Conservation (phyloP, 805 yeast genomes). For the Candida gorgasii region DNA sequence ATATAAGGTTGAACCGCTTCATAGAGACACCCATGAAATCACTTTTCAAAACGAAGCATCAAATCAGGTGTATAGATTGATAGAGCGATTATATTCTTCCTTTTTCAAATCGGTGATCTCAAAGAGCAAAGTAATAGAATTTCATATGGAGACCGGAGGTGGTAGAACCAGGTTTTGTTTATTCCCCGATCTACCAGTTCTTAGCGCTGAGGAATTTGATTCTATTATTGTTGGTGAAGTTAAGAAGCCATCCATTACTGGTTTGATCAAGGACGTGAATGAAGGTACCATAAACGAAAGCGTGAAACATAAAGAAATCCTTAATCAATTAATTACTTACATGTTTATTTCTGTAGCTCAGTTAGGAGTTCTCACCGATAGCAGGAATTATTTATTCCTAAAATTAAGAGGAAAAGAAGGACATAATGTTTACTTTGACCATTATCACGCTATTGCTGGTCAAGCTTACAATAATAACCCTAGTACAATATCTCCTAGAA, state of each 20-base stretch:
- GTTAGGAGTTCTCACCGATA: not conserved
- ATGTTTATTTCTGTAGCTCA: not conserved
- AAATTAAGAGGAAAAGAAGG: not conserved
- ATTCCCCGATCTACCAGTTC: not conserved
- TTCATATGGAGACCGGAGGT: not conserved
- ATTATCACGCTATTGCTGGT: not conserved
- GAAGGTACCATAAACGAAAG: not conserved
- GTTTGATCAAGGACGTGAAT: not conserved
- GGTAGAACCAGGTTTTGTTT: not conserved
- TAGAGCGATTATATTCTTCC: not conserved
- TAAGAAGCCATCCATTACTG: not conserved
- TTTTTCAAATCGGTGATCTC: not conserved
- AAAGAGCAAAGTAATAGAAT: not conserved
- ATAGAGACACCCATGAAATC: not conserved
- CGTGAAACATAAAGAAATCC: not conserved
- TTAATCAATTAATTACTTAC: not conserved
- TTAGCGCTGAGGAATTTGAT: not conserved
- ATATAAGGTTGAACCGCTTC: not conserved
- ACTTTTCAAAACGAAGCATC: not conserved
- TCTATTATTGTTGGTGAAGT: not conserved
- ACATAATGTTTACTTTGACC: not conserved
- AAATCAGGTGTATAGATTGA: not conserved
- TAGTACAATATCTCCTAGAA: not conserved
- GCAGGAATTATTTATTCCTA: not conserved
- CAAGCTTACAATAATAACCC: not conserved